A percentile compares a stretch with the other conserved stretches of the same genome.
Conservation (phyloP, 129 eudicot species). For the Heracleum sosnowskyi region DNA sequence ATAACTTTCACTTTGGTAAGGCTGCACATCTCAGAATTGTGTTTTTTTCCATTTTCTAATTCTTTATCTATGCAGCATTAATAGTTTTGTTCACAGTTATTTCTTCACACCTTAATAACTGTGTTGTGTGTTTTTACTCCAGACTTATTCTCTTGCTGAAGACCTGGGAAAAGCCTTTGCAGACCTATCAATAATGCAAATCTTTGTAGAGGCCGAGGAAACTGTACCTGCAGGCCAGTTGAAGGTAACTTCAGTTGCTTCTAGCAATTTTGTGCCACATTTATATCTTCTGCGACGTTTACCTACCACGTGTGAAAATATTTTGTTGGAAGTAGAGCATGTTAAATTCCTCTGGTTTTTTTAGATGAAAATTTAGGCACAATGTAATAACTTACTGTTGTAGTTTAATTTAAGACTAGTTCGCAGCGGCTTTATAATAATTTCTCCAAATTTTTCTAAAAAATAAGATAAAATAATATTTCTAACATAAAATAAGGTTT, state of each 20-base stretch:
- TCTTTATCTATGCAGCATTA: background rate
- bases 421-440: no score
- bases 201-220: slow-evolving; percentile 71
- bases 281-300: background rate
- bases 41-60: background rate
- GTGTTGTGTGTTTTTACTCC: slow-evolving; percentile 9
- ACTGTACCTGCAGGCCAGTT: slow-evolving; percentile 44
- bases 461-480: no score
- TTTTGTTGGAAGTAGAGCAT: background rate
- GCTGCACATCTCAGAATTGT: background rate
- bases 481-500: no score
- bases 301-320: background rate
- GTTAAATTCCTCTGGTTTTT: background rate
- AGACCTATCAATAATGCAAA: slow-evolving; percentile 58
- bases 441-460: no score
- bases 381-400: background rate
- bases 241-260: slow-evolving; percentile 42
- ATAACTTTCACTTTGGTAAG: slow-evolving; percentile 59
- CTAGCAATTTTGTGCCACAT: background rate
- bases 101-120: background rate
- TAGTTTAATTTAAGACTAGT: no score
- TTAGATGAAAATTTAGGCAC: background rate
- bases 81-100: background rate
- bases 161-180: slow-evolving; percentile 95
- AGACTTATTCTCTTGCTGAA: slow-evolving; percentile 92